These are phyloP conservation scores for Elsinoe fawcettii DNA, from an alignment of 2,329 filamentous ascomycete genomes.

Conservation along the genomic window DNA sequence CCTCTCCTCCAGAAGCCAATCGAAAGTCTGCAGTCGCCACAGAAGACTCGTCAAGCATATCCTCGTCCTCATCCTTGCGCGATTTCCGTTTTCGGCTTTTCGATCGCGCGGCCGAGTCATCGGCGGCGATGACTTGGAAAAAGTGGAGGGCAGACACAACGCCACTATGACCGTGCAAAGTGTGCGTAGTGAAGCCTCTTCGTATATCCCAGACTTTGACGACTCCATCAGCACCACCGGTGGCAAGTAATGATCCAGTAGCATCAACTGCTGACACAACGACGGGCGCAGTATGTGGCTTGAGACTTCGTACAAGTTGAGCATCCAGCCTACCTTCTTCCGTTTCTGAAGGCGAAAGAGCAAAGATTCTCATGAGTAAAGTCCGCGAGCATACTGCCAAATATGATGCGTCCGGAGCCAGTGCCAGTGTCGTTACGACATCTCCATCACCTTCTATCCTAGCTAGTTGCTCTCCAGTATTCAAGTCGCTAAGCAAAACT, in stretches of 20 bases:
- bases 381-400: conserved; percentile 88
- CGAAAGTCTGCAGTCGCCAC: conserved; percentile 57
- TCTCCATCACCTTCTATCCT: conserved; percentile 75
- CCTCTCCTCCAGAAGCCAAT: conserved; percentile 84
- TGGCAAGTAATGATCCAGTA: conserved; percentile 83
- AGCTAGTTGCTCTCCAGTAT: conserved; percentile 72
- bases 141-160: conserved; percentile 87
- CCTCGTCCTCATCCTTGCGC: conserved; percentile 41
- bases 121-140: conserved; percentile 53
- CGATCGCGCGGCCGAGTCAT: conserved; percentile 18
- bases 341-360: conserved; percentile 53
- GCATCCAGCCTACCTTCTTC: conserved; percentile 53
- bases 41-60: conserved; percentile 42
- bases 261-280: conserved; percentile 77
- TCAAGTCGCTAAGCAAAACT: conserved; percentile 76
- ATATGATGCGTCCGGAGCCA: conserved; percentile 82
- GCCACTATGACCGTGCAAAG: conserved; percentile 86
- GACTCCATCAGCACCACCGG: conserved; percentile 83
- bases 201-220: conserved; percentile 96
- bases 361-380: conserved; percentile 89
- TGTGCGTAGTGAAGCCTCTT: conserved; percentile 87
- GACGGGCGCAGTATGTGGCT: conserved; percentile 84
- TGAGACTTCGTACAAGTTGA: conserved; percentile 69
- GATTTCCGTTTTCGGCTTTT: conserved; percentile 40
- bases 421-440: conserved; percentile 65